These are phyloP conservation scores for Royoungia palumana DNA, from an alignment of 768 basidiomycete species.

Conservation along the genomic window DNA sequence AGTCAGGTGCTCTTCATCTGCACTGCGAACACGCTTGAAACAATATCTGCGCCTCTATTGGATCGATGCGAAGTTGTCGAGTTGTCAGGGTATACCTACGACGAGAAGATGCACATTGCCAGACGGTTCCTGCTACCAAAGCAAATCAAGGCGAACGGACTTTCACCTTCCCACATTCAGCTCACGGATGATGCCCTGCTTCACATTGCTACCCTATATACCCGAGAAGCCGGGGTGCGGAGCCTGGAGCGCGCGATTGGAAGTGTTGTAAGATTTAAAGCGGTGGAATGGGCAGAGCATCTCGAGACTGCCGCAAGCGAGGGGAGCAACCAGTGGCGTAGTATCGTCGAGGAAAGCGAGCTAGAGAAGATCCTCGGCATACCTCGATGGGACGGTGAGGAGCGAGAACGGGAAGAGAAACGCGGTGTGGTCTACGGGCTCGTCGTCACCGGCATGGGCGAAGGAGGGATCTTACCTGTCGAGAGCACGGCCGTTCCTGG, in stretches of 20 bases:
- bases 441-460: slow-evolving; percentile 85
- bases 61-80: slow-evolving; percentile 90
- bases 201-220: slow-evolving; percentile 75
- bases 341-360: slow-evolving; percentile 61
- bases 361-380: slow-evolving; percentile 84
- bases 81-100: slow-evolving; percentile 80
- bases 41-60: slow-evolving; percentile 81
- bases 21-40: slow-evolving; percentile 87
- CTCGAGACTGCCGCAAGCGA: slow-evolving; percentile 29
- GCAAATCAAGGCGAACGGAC: slow-evolving; percentile 76
- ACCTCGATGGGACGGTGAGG: slow-evolving; percentile 76
- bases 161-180: slow-evolving; percentile 55
- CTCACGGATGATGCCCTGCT: slow-evolving; percentile 70
- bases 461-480: slow-evolving; percentile 81
- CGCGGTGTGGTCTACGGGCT: slow-evolving; percentile 81
- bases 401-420: slow-evolving; percentile 68
- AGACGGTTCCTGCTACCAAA: slow-evolving; percentile 85
- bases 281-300: slow-evolving; percentile 84
- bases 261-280: slow-evolving; percentile 85
- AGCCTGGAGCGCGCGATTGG: slow-evolving; percentile 85
- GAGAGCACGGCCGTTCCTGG: slow-evolving; percentile 83
- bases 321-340: slow-evolving; percentile 44
- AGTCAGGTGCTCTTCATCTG: slow-evolving; percentile 90
- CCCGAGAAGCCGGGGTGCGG: slow-evolving; percentile 91
- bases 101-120: slow-evolving; percentile 91